Evolutionary conservation across 345 rosid genomes (phyloP), one percentile per base, ranked within the genome.

Genomic region (Acer yangbiense): DNA sequence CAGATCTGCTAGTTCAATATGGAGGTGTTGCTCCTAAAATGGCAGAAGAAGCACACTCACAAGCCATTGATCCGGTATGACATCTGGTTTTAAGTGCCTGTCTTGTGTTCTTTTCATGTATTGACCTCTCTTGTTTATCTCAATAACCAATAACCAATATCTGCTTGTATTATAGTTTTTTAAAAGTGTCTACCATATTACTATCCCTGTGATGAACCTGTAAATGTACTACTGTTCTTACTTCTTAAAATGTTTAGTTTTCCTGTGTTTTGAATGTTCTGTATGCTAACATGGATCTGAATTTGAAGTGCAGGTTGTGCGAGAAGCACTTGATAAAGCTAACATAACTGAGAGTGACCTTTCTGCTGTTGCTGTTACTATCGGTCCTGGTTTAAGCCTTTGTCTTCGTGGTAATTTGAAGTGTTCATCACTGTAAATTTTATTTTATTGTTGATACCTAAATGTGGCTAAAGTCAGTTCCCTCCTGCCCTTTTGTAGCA

Each of bases 11-110:
- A 58, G 94, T 84, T n/a, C 83, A 71, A 78, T 93, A 88, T 86
- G 99, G 99, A 73, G 99, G 97, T 8, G 99, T 95, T 61, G 94
- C 94, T 81, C 99, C 99, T 35, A 93, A 92, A 85, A 91, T 90
- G 87, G 99, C 99, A 3, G 99, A 91, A 87, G 96, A 91, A 86
- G 98, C 97, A 46, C 99, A 93, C 73, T 83, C 91, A 3, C 85
- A 79, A 78, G 98, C 85, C 62, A 95, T 95, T 86, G 92, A 93
- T 87, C 87, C 82, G 91, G 98, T 93, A 74, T 72, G 23, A 44
- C 72, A 50, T 78, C 57, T 71, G 35, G 7, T 71, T 27, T 29
- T 12, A n/a, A 21, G 39, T 67, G 65, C 23, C 16, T 9, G 60
- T 54, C 54, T 55, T 44, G 23, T 48, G 11, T 44, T 63, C 12